Percentiles rank a stretch among this genome's conserved stretches.
Conservation (phyloP, 2,329 filamentous ascomycete genomes). For the Ophiostoma montium region DNA sequence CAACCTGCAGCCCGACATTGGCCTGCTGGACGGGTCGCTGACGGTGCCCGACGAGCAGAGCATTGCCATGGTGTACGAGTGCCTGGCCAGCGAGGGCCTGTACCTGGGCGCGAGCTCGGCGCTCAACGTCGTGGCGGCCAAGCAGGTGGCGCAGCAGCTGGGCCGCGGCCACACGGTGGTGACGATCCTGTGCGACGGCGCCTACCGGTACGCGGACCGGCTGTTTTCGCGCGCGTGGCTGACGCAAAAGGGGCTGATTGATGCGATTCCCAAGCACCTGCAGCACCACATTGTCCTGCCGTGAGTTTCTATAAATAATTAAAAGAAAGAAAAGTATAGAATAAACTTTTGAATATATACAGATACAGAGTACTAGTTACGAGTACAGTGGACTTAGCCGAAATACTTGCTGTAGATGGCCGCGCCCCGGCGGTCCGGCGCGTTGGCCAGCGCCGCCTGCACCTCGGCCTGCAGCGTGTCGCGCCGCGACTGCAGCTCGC, state of each 20-base stretch:
- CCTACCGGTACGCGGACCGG: conserved; percentile 92
- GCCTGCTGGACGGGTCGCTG: conserved; percentile 69
- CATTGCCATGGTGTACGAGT: conserved; percentile 95
- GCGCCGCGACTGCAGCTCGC: conserved; percentile 26
- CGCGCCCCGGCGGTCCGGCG: conserved; percentile 13
- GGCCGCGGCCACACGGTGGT: conserved; percentile 84
- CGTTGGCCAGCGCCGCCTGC: conserved; percentile 12
- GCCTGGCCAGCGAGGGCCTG: conserved; percentile 86
- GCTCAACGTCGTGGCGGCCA: conserved; percentile 88
- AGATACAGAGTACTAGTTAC: background rate
- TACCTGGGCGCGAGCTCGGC: conserved; percentile 91
- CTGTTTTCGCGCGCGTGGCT: conserved; percentile 90
- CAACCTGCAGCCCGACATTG: conserved; percentile 76
- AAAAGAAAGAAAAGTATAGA: background rate
- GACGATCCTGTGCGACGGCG: conserved; percentile 86
- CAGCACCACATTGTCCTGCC: conserved; percentile 91
- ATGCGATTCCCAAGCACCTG: conserved; percentile 68
- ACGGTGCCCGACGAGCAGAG: conserved; percentile 84
- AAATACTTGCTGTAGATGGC: conserved; percentile 21
- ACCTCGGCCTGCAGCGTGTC: conserved; percentile 19
- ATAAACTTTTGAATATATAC: background rate
- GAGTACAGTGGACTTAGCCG: conserved; percentile 6
- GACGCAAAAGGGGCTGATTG: conserved; percentile 67
- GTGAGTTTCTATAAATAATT: conserved; percentile 23
- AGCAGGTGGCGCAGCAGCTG: conserved; percentile 82